Evolutionary conservation across 441 rosid genomes (phyloP), one percentile per base, ranked within the genome.

Genomic region (Biscutella laevigata): DNA sequence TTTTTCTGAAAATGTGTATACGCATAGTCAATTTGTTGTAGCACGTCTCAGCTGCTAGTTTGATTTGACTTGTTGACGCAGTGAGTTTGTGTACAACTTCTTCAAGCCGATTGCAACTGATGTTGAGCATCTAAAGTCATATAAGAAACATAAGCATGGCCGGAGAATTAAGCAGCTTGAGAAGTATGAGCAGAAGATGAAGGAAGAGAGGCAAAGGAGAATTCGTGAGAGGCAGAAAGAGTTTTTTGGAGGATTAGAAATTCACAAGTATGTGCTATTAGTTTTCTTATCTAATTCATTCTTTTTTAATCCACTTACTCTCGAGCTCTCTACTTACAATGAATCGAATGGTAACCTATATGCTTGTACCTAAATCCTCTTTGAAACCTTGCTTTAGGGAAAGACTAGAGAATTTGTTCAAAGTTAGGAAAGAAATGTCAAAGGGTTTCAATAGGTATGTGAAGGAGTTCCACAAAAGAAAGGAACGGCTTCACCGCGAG

Each of bases 181-280:
- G 68, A 87, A 60, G 60, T 79, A 66, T 73, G 98, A 87, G 72
- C 84, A 75, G 74, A 90, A 81, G 78, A 87, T 87, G 96, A 87
- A 87, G 78, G 98, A 90, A 71, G 96, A 90, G 69, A 73, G 98
- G 40, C 92, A 81, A 44, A 87, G 80, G 81, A 82, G 98, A 73
- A 87, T 90, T 44, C 95, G 92, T 62, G 98, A 90, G 75, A 81
- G 95, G 71, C 98, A 86, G 78, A 90, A 86, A 80, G 96, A 87
- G 68, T 90, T 90, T 71, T 90, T 90, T 72, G 64, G 86, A 33
- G 98, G 83, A 67, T 71, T 90, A 59, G 98, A 90, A 77, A 80
- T 76, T 71, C 95, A 90, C 79, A 90, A 77, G 98, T 90, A 77
- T 61, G 77, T 52, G 19, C 35, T 11, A 26, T 55, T 68, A 32